These are phyloP conservation scores for Wolfiporia cocos DNA, from an alignment of 1,284 basidiomycete species.

Conservation along the genomic window DNA sequence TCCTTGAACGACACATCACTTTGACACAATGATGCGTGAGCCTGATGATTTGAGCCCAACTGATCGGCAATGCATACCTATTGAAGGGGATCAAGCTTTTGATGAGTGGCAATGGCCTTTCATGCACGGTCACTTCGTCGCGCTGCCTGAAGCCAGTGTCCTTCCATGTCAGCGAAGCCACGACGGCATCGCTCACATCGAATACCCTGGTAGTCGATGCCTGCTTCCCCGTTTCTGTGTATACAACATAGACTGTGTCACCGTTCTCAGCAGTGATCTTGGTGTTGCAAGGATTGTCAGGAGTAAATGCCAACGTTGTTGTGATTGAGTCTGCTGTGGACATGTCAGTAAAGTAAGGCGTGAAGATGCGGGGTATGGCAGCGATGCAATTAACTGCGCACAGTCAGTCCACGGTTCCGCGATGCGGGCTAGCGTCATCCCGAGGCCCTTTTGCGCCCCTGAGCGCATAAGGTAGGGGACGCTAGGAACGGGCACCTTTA, in stretches of 20 bases:
- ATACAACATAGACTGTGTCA: conserved; percentile 32
- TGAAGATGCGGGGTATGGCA: too few species aligned
- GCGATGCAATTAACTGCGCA: too few species aligned
- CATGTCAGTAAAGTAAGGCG: conserved; percentile 6
- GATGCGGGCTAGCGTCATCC: too few species aligned
- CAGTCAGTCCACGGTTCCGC: too few species aligned
- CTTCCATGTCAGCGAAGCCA: conserved; percentile 21
- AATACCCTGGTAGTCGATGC: conserved; percentile 28
- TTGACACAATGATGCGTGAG: too few species aligned
- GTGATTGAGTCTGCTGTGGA: conserved; percentile 7
- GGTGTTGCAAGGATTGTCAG: conserved; percentile 40
- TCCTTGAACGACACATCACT: conserved; percentile 35
- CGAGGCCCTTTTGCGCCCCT: too few species aligned
- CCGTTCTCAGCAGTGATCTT: conserved; percentile 30
- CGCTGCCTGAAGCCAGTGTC: conserved; percentile 11
- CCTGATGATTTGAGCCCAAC: too few species aligned
- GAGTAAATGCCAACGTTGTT: conserved; percentile 31
- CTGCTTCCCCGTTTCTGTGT: conserved; percentile 27
- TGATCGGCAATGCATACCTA: conserved; percentile 25
- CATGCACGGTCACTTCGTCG: conserved; percentile 15
- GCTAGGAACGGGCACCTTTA: too few species aligned
- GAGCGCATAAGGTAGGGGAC: too few species aligned
- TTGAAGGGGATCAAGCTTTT: conserved; percentile 39
- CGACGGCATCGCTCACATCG: conserved; percentile 17
- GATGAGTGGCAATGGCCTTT: conserved; percentile 24